Base-by-base conservation (phyloP, 495 filamentous ascomycete species). In the Cetradonia linearis region DNA sequence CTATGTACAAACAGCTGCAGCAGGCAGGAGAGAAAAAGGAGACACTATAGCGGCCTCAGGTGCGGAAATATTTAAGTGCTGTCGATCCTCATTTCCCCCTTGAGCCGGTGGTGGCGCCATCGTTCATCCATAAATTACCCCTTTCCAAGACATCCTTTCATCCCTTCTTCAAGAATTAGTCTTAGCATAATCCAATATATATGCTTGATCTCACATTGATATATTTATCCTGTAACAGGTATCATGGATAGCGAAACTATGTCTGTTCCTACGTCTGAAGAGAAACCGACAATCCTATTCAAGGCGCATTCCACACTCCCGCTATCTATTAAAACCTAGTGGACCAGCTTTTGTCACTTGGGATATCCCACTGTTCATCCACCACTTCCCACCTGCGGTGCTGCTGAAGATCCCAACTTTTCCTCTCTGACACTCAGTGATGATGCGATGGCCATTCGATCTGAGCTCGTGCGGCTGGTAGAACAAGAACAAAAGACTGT, bases 401-500 rank as follows among this genome's bases (percentile, higher is more conserved):
- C 59, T 27, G 33, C 55, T 25, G 38, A 60, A 5, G 36, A 33
- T 31, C 28, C 37, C 14, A 16, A 59, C 5, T 65, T 63, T 16
- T 48, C 63, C 1, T n/a, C 28, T 8, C 47, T 34, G 8, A 55
- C 63, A 27, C 56, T 65, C 10, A 6, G 50, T n/a, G 60, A 65
- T 36, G 55, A 63, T 44, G 63, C 63, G 14, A 14, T 55, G 7
- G 60, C 56, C 2, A 34, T 63, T 31, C 55, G 55, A n/a, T 11
- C 14, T 5, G 50, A 55, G 37, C 56, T 65, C 10, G 53, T 6
- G 28, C 61, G 36, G 7, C 30, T n/a, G 34, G 48, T 65, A 8
- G 61, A 65, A 46, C 25, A 54, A n/a, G 60, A 63, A 13, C 33
- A 31, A 3, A 63, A 56, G 36, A 49, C 47, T 34, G 68, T 79